A percentile compares a stretch with the other conserved stretches of the same genome.
Conservation (phyloP, 306 rosid species). For the Malus orientalis region DNA sequence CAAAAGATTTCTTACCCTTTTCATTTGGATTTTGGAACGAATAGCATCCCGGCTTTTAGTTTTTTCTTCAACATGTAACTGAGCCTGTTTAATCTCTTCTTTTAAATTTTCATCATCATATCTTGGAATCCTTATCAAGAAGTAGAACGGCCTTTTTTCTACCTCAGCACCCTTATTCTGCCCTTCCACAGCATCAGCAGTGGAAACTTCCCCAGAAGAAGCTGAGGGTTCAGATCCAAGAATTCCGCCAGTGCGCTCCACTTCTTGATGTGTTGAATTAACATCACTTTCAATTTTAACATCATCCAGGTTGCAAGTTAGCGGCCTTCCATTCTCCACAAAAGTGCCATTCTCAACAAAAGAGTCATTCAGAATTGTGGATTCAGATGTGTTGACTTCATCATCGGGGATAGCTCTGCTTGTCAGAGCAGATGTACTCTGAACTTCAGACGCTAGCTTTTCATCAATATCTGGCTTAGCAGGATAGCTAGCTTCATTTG, state of each 20-base stretch:
- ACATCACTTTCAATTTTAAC: conserved; percentile 10
- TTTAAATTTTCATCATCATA: conserved; percentile 48
- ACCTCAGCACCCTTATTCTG: conserved; percentile 41
- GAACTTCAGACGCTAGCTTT: conserved; percentile 20
- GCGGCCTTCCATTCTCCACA: conserved; percentile 8
- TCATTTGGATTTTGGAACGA: conserved; percentile 40
- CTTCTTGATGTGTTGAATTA: conserved; percentile 6
- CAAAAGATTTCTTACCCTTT: conserved; percentile 36
- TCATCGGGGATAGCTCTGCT: conserved; percentile 13
- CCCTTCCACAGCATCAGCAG: conserved; percentile 32
- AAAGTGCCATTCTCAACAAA: background rate
- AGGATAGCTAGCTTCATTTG: background rate
- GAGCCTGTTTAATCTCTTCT: conserved; percentile 50
- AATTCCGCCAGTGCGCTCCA: conserved; percentile 12
- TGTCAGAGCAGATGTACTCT: conserved; percentile 11
- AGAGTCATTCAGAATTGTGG: conserved; percentile 3
- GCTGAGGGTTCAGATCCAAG: conserved; percentile 23
- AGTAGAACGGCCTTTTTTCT: conserved; percentile 54
- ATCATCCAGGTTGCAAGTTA: conserved; percentile 6
- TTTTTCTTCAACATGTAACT: conserved; percentile 45
- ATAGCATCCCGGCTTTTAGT: conserved; percentile 52
- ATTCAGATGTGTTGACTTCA: conserved; percentile 14
- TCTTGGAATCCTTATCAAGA: conserved; percentile 57
- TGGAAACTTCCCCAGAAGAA: conserved; percentile 29
- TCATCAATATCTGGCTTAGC: background rate